Base-by-base conservation (phyloP, 2,329 filamentous ascomycete genomes). In the Pestalotiopsis sp. region DNA sequence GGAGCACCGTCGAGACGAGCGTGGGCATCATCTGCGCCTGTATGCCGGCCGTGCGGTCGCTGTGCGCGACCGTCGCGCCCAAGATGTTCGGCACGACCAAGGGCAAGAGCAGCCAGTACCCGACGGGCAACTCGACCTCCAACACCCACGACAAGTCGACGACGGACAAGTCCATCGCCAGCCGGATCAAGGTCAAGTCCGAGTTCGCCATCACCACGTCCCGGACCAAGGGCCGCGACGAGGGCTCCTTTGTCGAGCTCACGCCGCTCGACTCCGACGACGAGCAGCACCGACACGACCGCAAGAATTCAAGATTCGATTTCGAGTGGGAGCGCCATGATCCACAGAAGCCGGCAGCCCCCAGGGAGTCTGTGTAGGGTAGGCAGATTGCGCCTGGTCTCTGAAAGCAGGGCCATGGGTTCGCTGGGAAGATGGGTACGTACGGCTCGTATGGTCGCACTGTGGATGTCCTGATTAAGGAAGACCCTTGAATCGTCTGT, bases 1-100 rank as follows among this genome's bases (percentile, higher is more conserved):
- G 62, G 62, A 64, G 38, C 14, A 64, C 62, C 20, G 41, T 64
- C 13, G 62, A 64, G 23, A 36, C 27, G 27, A 23, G n/a, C 14
- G 62, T 64, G 3, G 62, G 62, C 38, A 64, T 64, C 38, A 27
- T 64, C 39, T 64, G 62, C 62, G 62, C 38, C 1, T 64, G 62
- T 25, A 45, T 64, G 38, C 62, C 62, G 27, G 62, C 62, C 17
- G 25, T 64, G 27, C 62, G 62, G 45, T 52, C 45, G 45, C 45
- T 52, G 17, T 52, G 17, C 45, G 45, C 45, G 9, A 52, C 45
- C 45, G 2, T 52, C 7, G 17, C 20, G 17, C 45, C 45, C 45
- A 52, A 52, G 20, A 20, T 52, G 6, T 52, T 52, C 20, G 45
- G 45, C 17, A 52, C 45, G 14, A 52, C 45, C 20, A 17, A 52